Percentiles rank a stretch among this genome's conserved stretches.
These are phyloP conservation scores for Spergularia azorica DNA, from an alignment of 179 eudicot genomes.

Conservation along the genomic window DNA sequence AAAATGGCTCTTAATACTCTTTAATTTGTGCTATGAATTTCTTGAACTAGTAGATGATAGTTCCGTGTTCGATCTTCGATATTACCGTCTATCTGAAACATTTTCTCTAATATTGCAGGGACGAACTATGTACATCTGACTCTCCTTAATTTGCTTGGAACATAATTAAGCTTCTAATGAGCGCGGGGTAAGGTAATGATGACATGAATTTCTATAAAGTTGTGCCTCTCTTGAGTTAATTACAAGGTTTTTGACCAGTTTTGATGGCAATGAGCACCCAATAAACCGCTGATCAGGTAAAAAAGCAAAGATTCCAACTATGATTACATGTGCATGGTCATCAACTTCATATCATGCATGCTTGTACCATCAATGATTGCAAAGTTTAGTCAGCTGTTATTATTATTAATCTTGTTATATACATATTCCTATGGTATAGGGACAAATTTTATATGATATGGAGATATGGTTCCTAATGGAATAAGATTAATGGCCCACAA, in stretches of 20 bases:
- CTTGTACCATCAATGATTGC: conserved; percentile 40
- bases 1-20: not conserved
- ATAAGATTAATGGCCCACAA: conserved; percentile 39
- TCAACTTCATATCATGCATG: conserved; percentile 38
- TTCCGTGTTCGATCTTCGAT: not conserved
- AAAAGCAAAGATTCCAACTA: conserved; percentile 36
- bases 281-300: conserved; percentile 35
- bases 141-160: not conserved
- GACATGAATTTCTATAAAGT: conserved; percentile 1
- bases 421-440: conserved; percentile 33
- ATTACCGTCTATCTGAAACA: not conserved
- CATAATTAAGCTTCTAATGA: not conserved
- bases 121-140: no score
- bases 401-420: conserved; percentile 29
- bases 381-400: conserved; percentile 32
- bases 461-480: conserved; percentile 36
- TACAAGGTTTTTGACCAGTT: conserved; percentile 29
- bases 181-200: not conserved
- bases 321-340: conserved; percentile 43
- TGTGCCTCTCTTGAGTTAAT: conserved; percentile 13
- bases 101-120: not conserved
- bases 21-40: not conserved
- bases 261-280: conserved; percentile 29
- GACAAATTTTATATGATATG: conserved; percentile 32
- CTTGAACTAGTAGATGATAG: not conserved